phyloP scores from a whole-genome alignment of 1,284 basidiomycete species.

The Marasmius fiardii region DNA sequence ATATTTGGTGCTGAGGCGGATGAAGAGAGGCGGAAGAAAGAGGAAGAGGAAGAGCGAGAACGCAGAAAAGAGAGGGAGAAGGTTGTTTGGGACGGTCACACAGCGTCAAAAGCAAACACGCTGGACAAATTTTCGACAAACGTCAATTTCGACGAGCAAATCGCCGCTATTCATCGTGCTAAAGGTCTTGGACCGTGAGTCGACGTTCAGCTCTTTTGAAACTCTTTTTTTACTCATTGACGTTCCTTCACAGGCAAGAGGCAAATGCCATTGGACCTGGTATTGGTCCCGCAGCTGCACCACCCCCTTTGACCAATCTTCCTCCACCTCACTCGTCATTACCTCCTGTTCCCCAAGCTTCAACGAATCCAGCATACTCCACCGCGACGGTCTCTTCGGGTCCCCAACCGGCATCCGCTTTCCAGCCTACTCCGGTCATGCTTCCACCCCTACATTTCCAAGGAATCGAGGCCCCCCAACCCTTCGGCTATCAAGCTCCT shows the following conservation, averaged over 20 bases:
- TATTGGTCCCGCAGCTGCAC: conserved; percentile 74
- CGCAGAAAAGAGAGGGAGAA: conserved; percentile 84
- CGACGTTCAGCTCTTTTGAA: conserved; percentile 6
- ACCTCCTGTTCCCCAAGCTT: conserved; percentile 50
- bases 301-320: conserved; percentile 56
- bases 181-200: conserved; percentile 83
- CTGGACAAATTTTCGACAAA: conserved; percentile 88
- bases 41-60: conserved; percentile 81
- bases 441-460: conserved; percentile 80
- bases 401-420: conserved; percentile 74
- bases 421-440: conserved; percentile 70
- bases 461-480: conserved; percentile 69
- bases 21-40: conserved; percentile 80
- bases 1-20: conserved; percentile 92
- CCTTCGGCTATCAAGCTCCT: conserved; percentile 75
- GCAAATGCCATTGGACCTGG: conserved; percentile 76
- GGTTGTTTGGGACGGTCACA: conserved; percentile 95
- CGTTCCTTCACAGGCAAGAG: conserved; percentile 51
- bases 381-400: conserved; percentile 78
- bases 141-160: conserved; percentile 93
- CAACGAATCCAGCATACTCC: conserved; percentile 47
- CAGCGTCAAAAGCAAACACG: conserved; percentile 84
- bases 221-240: conserved; percentile 9
- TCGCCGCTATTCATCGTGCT: conserved; percentile 88
- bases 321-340: conserved; percentile 66